These are phyloP conservation scores for Chenopodium suecicum DNA, from an alignment of 148 eudicot genomes.

Conservation along the genomic window DNA sequence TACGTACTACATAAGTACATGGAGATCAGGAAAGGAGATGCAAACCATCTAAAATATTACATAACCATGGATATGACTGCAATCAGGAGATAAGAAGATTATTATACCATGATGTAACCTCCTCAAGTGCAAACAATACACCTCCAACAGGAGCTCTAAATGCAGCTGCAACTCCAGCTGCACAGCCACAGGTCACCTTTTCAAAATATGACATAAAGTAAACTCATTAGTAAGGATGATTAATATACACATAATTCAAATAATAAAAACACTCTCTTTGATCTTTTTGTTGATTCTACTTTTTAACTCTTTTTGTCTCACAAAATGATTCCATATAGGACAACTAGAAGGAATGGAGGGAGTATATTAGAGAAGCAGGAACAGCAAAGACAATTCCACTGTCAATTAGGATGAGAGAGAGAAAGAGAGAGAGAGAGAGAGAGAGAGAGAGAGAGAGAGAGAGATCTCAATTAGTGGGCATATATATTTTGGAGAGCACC, in stretches of 20 bases:
- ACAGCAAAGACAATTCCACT: not conserved
- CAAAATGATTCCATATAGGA: no score
- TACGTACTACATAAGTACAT: not conserved
- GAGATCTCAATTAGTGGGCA: not conserved
- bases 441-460: not conserved
- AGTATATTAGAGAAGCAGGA: not conserved
- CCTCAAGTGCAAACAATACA: constrained; percentile 94
- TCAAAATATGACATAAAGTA: constrained; percentile 46
- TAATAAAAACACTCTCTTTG: not conserved
- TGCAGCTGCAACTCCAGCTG: constrained; percentile 99
- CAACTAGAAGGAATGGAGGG: no score
- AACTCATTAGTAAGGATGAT: constrained; percentile 41
- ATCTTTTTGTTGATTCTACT: no score
- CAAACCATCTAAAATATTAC: not conserved
- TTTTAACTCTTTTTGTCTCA: no score
- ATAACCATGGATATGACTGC: not conserved
- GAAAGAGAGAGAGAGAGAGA: no score
- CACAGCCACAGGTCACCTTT: constrained; percentile 99
- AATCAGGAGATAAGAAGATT: not conserved
- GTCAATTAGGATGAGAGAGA: no score
- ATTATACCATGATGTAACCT: constrained; percentile 93
- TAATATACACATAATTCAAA: not conserved
- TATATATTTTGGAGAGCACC: not conserved
- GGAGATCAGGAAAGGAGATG: not conserved
- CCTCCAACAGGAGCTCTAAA: constrained; percentile 99